Conservation (phyloP, 352 stramenopile genomes). For the Phytophthora brassicae region DNA sequence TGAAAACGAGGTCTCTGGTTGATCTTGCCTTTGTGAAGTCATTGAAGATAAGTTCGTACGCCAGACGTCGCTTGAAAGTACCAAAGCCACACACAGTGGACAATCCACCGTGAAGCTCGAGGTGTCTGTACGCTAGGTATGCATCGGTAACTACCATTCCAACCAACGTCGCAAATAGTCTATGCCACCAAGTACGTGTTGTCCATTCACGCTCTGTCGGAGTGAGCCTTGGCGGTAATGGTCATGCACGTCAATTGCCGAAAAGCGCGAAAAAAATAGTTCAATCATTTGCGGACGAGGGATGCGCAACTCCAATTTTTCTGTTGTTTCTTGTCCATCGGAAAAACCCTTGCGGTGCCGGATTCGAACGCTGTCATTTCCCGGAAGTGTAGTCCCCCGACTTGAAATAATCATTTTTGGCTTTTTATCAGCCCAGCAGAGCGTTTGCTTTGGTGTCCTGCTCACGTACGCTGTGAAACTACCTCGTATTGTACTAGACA, state of each 20-base stretch:
- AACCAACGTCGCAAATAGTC: background rate
- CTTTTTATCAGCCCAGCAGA: background rate
- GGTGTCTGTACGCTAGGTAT: background rate
- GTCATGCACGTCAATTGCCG: background rate
- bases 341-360: background rate
- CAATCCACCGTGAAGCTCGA: background rate
- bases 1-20: background rate
- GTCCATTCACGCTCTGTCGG: background rate
- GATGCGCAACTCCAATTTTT: background rate
- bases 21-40: background rate
- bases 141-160: background rate
- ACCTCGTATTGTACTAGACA: background rate
- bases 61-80: background rate
- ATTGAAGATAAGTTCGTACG: background rate
- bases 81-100: background rate
- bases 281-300: background rate
- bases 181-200: background rate
- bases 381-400: background rate
- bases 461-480: background rate
- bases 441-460: background rate
- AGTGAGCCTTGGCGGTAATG: background rate
- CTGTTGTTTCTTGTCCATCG: background rate
- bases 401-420: background rate
- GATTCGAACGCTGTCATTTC: background rate
- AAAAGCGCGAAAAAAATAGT: background rate